Percentiles rank a stretch among this genome's conserved stretches.
These are phyloP conservation scores for Gamsiella multidivaricata DNA, from an alignment of 192 early-diverging fungal genomes.

Conservation along the genomic window DNA sequence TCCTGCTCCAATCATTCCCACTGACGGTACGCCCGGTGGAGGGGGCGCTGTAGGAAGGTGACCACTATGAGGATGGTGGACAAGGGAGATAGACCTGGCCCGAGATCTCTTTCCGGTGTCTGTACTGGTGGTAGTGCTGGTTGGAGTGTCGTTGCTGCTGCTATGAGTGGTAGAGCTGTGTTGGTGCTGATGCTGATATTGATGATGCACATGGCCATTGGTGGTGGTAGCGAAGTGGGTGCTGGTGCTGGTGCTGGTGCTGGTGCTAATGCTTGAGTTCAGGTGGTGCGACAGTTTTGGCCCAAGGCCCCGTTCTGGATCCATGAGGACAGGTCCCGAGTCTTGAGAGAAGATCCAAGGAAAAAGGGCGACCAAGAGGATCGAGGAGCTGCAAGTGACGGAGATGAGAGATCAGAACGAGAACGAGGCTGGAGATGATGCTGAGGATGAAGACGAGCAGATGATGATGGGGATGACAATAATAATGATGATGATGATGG, in stretches of 20 bases:
- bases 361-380: too few relatives aligned
- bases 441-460: too few relatives aligned
- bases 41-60: not conserved
- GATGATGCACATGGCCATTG: not conserved
- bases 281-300: conserved; percentile 13
- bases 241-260: too few relatives aligned
- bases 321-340: too few relatives aligned
- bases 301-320: conserved; percentile 28
- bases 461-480: too few relatives aligned
- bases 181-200: not conserved
- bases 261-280: not conserved
- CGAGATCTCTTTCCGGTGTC: conserved; percentile 6
- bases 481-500: too few relatives aligned
- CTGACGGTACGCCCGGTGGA: not conserved
- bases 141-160: not conserved
- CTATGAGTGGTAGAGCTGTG: not conserved
- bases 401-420: too few relatives aligned
- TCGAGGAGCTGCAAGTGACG: too few relatives aligned
- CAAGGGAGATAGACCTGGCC: conserved; percentile 33
- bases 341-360: too few relatives aligned
- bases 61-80: conserved; percentile 1
- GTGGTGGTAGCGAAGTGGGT: not conserved
- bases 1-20: not conserved
- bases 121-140: not conserved
- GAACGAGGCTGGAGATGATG: too few relatives aligned